Evolutionary conservation across 257 asterid species (phyloP).

Genomic region (Pogostemon cablin): DNA sequence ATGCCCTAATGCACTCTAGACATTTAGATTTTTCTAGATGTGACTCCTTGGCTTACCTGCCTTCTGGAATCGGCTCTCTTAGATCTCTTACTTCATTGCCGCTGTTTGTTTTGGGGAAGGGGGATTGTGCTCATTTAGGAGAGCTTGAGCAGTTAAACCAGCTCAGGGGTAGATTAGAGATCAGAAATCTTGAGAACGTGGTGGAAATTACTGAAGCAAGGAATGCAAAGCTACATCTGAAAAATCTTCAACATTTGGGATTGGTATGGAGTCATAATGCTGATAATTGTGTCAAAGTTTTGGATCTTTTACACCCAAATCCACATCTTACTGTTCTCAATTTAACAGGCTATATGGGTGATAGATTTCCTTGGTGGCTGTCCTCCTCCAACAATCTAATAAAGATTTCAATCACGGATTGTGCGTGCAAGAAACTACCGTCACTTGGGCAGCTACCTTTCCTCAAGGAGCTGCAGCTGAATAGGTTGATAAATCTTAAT

Average conservation of each 20-base stretch:
- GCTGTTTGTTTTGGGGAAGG: conserved; percentile 28
- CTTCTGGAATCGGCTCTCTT: conserved; percentile 23
- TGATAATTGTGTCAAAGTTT: not conserved
- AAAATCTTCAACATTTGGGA: conserved; percentile 15
- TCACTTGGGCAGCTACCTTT: conserved; percentile 26
- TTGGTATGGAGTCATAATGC: conserved; percentile 23
- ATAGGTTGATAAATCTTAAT: conserved; percentile 15
- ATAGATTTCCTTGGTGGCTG: conserved; percentile 24
- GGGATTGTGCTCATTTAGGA: conserved; percentile 23
- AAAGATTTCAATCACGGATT: conserved; percentile 26
- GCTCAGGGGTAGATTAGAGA: conserved; percentile 30
- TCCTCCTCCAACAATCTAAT: conserved; percentile 11
- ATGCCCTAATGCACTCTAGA: not conserved
- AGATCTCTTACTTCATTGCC: conserved; percentile 26
- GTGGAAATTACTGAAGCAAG: conserved; percentile 16
- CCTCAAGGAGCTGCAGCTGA: conserved; percentile 32
- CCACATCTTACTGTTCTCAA: conserved; percentile 19
- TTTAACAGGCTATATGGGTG: conserved; percentile 26
- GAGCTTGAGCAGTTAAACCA: conserved; percentile 19
- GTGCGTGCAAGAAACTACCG: conserved; percentile 27
- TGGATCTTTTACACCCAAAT: conserved; percentile 23
- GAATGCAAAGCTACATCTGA: conserved; percentile 1
- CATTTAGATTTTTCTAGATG: conserved; percentile 23
- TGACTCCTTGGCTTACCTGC: conserved; percentile 8
- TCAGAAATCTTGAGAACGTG: conserved; percentile 32